phyloP scores from a whole-genome alignment of 371 early-diverging fungal genomes.

The Sanchytrium tribonematis region DNA sequence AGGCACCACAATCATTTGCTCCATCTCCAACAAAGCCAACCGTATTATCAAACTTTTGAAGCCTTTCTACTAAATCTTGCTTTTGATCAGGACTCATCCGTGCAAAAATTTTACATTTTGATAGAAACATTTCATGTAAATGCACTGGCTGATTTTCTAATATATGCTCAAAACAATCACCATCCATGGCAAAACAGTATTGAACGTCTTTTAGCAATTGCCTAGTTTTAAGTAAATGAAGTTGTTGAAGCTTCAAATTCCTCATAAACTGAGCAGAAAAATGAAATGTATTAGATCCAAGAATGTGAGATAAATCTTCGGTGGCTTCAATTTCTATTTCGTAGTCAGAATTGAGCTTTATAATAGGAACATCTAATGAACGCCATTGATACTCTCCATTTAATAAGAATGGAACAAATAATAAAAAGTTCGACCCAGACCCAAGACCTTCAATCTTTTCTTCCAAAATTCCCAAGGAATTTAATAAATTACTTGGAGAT shows the following conservation, averaged over 20 bases:
- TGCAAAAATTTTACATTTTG: constrained; percentile 74
- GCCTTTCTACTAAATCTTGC: constrained; percentile 55
- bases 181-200: neutral
- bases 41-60: constrained; percentile 65
- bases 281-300: no score
- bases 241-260: neutral
- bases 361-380: neutral
- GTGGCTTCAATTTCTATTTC: neutral
- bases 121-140: constrained; percentile 24
- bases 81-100: constrained; percentile 99
- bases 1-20: constrained; percentile 19
- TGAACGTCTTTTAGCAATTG: neutral
- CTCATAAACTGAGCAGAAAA: neutral
- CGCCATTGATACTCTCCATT: neutral
- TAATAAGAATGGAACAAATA: neutral
- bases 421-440: neutral
- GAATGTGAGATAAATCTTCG: neutral
- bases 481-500: neutral
- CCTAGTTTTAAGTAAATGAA: neutral
- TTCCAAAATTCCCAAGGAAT: no score
- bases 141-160: neutral
- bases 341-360: neutral
- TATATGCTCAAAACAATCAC: neutral
- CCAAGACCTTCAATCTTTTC: no score
- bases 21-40: constrained; percentile 43